These are phyloP conservation scores for Ceratocystis cacaofunesta DNA, from an alignment of 2,329 filamentous ascomycete species.

Conservation along the genomic window DNA sequence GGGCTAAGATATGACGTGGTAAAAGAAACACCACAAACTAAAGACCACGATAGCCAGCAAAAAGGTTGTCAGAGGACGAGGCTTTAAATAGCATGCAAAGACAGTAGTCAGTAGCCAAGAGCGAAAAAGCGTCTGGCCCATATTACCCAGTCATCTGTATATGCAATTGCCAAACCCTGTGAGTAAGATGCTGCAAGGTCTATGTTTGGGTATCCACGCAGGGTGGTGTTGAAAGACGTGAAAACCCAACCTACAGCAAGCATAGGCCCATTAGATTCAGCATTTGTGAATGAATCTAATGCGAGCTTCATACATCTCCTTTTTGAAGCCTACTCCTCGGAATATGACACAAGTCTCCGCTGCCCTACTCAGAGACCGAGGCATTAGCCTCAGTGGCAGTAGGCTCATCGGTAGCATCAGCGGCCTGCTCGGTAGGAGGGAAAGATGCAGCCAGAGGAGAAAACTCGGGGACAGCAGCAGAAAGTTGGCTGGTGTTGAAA, in stretches of 20 bases:
- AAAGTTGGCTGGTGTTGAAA: constrained; percentile 24
- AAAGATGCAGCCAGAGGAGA: constrained; percentile 21
- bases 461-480: constrained; percentile 29
- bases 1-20: not conserved
- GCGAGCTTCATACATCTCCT: not conserved
- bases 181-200: not conserved
- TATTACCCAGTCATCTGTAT: not conserved
- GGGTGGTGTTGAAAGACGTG: not conserved
- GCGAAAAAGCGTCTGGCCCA: not conserved
- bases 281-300: not conserved
- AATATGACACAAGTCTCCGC: not conserved
- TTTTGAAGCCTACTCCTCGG: not conserved
- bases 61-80: not conserved
- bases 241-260: not conserved
- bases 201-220: not conserved
- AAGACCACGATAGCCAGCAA: not conserved
- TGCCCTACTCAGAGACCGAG: not conserved
- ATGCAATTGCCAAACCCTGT: not conserved
- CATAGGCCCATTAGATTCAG: not conserved
- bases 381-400: not conserved
- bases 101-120: not conserved
- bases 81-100: not conserved
- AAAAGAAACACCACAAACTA: not conserved
- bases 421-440: not conserved
- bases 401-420: not conserved